phyloP scores from a whole-genome alignment of 192 early-diverging fungal species.

The Entomortierella lignicola region DNA sequence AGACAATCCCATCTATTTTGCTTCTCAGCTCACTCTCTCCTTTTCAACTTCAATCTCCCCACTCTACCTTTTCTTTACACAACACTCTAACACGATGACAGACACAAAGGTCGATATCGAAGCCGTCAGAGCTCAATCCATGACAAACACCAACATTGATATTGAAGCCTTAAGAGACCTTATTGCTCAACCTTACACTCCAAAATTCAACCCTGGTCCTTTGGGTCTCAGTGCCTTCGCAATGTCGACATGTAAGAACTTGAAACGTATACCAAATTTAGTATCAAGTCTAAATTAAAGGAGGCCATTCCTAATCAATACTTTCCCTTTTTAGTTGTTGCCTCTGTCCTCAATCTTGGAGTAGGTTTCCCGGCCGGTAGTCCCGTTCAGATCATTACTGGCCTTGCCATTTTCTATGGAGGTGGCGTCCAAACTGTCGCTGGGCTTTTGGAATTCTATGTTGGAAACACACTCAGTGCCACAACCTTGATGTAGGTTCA shows the following conservation, averaged over 20 bases:
- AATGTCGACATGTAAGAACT: constrained; percentile 19
- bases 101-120: background rate
- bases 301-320: background rate
- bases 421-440: constrained; percentile 79
- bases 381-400: constrained; percentile 68
- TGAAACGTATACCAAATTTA: too few relatives aligned
- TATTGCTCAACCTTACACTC: background rate
- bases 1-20: too few relatives aligned
- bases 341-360: constrained; percentile 76
- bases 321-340: constrained; percentile 57
- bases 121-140: too few relatives aligned
- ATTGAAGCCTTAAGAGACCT: constrained; percentile 7
- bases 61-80: background rate
- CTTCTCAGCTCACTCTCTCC: too few relatives aligned
- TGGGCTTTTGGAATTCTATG: constrained; percentile 86
- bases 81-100: constrained; percentile 9
- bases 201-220: constrained; percentile 69
- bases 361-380: constrained; percentile 64
- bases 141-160: background rate
- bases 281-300: background rate
- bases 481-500: constrained; percentile 73
- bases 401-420: constrained; percentile 80
- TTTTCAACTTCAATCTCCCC: too few relatives aligned
- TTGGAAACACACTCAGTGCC: constrained; percentile 83
- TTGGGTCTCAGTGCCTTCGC: constrained; percentile 71